A percentile compares a stretch with the other conserved stretches of the same genome.
These are phyloP conservation scores for Hondaea fermentalgiana DNA, from an alignment of 108 stramenopile species.

Conservation along the genomic window DNA sequence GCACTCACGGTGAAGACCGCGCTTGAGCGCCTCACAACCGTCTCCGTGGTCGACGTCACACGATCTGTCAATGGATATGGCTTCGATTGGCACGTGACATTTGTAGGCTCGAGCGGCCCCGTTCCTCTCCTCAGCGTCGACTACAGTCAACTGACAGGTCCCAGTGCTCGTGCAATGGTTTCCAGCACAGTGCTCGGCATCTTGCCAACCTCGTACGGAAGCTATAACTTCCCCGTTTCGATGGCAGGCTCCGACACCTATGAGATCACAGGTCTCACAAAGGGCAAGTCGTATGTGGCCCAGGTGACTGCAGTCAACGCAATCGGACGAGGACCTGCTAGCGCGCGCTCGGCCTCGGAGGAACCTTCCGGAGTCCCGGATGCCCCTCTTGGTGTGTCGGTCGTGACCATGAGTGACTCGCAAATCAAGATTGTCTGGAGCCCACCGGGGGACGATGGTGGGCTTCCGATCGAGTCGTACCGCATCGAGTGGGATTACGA, in stretches of 20 bases:
- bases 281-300: constrained; percentile 48
- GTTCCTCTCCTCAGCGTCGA: constrained; percentile 50
- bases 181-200: constrained; percentile 46
- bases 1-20: constrained; percentile 54
- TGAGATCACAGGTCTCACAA: constrained; percentile 32
- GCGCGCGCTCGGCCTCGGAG: constrained; percentile 22
- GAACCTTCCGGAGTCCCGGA: constrained; percentile 51
- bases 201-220: constrained; percentile 43
- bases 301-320: constrained; percentile 49
- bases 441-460: constrained; percentile 53
- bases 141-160: constrained; percentile 58
- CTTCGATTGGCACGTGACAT: constrained; percentile 70
- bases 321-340: not conserved
- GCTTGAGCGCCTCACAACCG: constrained; percentile 50
- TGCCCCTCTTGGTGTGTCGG: constrained; percentile 35
- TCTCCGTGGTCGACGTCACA: constrained; percentile 59
- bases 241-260: not conserved
- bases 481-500: constrained; percentile 61
- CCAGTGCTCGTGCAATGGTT: constrained; percentile 57
- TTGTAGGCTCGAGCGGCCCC: constrained; percentile 45
- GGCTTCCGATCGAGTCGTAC: constrained; percentile 52
- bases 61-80: constrained; percentile 66
- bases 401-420: constrained; percentile 57
- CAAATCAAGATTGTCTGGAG: constrained; percentile 59
- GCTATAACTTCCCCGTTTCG: not conserved